A percentile compares a stretch with the other conserved stretches of the same genome.
phyloP scores from a whole-genome alignment of 495 filamentous ascomycete species.

The Trichoderma reesei region DNA sequence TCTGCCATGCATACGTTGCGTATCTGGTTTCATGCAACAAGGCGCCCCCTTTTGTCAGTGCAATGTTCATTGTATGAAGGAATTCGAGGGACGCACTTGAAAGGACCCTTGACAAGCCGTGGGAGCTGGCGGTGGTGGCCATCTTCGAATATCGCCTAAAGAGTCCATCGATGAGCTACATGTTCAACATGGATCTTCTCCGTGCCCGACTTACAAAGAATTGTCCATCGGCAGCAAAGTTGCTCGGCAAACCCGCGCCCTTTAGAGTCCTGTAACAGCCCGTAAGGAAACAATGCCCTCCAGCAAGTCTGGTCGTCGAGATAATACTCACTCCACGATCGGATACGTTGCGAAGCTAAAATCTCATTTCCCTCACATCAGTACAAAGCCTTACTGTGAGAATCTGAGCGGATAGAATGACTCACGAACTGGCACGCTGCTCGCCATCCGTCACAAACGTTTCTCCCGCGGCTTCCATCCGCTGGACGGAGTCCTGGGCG shows the following conservation, averaged over 20 bases:
- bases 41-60: neutral
- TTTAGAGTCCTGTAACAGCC: neutral
- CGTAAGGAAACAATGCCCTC: neutral
- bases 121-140: conserved; percentile 4
- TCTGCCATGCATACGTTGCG: neutral
- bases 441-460: neutral
- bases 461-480: neutral
- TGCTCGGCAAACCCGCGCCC: neutral
- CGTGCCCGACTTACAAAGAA: neutral
- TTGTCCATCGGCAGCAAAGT: neutral
- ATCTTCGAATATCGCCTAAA: neutral
- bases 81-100: neutral
- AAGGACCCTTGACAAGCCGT: neutral
- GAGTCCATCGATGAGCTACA: too few relatives aligned
- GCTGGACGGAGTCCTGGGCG: neutral
- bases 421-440: conserved; percentile 1
- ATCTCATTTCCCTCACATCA: neutral
- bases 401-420: neutral
- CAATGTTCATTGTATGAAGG: too few relatives aligned
- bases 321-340: neutral
- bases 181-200: neutral
- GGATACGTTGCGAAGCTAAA: conserved; percentile 4
- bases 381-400: neutral
- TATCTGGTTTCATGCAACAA: neutral
- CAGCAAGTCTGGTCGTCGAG: neutral